These are phyloP conservation scores for Nakazawaea peltata DNA, from an alignment of 805 yeast species.

Conservation along the genomic window DNA sequence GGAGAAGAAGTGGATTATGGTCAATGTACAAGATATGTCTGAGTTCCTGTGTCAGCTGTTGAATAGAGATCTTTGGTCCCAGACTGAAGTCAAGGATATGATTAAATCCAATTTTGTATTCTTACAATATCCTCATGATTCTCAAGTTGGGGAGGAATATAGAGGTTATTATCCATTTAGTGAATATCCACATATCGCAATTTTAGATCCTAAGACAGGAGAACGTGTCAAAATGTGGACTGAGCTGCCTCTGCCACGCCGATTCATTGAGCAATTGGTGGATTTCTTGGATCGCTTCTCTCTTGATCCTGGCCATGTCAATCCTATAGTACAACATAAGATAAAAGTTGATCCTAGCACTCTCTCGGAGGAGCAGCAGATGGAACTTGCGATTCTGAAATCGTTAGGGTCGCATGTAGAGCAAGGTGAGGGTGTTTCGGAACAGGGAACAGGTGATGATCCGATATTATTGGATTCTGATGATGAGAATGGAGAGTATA, in stretches of 20 bases:
- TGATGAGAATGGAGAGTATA: conserved; percentile 16
- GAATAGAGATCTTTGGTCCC: conserved; percentile 92
- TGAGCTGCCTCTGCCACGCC: conserved; percentile 51
- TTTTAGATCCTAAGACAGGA: conserved; percentile 92
- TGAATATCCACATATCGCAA: conserved; percentile 81
- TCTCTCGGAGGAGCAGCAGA: conserved; percentile 77
- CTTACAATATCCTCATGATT: conserved; percentile 76
- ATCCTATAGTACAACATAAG: conserved; percentile 60
- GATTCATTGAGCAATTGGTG: conserved; percentile 60
- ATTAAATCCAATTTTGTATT: conserved; percentile 70
- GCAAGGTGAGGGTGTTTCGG: conserved; percentile 20
- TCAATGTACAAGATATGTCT: conserved; percentile 79
- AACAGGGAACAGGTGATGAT: conserved; percentile 18
- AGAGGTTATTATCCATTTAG: conserved; percentile 62
- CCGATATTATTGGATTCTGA: conserved; percentile 14
- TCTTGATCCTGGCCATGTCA: conserved; percentile 50
- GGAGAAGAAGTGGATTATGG: conserved; percentile 70
- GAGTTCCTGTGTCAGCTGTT: conserved; percentile 86
- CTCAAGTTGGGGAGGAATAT: conserved; percentile 67
- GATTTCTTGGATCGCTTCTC: conserved; percentile 64
- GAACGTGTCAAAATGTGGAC: conserved; percentile 78
- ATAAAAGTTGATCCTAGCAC: conserved; percentile 53
- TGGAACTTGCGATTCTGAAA: conserved; percentile 65
- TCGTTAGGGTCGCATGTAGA: conserved; percentile 38
- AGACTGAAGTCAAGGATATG: conserved; percentile 49